phyloP scores from a whole-genome alignment of 202 grass and related monocot genomes.

The Cymbopogon flexuosus region DNA sequence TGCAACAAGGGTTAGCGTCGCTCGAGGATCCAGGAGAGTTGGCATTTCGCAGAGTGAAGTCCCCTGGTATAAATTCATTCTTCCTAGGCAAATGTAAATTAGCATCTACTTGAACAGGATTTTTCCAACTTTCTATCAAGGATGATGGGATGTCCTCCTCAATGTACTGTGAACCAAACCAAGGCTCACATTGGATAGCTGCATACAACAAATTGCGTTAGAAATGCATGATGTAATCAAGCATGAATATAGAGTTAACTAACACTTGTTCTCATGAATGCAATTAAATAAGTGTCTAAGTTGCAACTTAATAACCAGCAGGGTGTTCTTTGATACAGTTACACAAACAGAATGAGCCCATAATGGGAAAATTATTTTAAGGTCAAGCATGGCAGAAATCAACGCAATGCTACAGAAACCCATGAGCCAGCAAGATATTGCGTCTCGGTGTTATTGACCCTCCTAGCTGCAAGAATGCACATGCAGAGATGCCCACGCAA shows the following conservation, averaged over 20 bases:
- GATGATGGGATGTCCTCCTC: conserved; percentile 76
- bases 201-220: conserved; percentile 40
- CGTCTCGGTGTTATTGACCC: background rate
- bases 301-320: background rate
- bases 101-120: conserved; percentile 50
- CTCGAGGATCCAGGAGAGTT: conserved; percentile 35
- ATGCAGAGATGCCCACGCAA: background rate
- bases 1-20: conserved; percentile 55
- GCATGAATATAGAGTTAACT: conserved; percentile 20
- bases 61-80: conserved; percentile 82
- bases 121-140: conserved; percentile 68
- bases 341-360: conserved; percentile 14
- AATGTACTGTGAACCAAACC: conserved; percentile 90
- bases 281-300: conserved; percentile 15
- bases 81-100: conserved; percentile 76
- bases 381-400: background rate
- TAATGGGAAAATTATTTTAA: background rate
- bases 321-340: conserved; percentile 6
- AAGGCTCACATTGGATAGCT: conserved; percentile 76
- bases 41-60: conserved; percentile 65
- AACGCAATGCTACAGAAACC: background rate
- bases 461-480: background rate
- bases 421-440: background rate
- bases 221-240: conserved; percentile 16
- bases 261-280: background rate